These are phyloP conservation scores for Pseudoturritis turrita DNA, from an alignment of 345 rosid genomes.

Conservation along the genomic window DNA sequence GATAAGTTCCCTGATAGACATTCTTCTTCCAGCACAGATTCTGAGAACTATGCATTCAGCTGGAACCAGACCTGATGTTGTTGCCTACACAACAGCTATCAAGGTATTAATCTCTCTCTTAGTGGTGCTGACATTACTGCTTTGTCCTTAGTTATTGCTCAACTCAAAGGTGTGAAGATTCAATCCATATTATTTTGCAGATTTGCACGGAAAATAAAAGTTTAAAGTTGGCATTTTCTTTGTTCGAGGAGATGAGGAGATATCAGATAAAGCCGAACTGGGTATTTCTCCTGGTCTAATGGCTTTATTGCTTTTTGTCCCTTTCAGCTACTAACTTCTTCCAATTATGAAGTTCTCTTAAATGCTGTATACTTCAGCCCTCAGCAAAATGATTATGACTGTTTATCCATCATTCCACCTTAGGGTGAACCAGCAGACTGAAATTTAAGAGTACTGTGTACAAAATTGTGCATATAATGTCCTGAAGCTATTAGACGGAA, in stretches of 20 bases:
- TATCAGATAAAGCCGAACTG: conserved; percentile 65
- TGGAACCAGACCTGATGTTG: conserved; percentile 78
- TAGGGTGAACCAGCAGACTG: not conserved
- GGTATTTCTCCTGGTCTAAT: conserved; percentile 41
- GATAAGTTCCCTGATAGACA: conserved; percentile 25
- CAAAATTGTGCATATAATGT: not conserved
- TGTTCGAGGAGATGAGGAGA: conserved; percentile 83
- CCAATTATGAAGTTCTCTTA: not conserved
- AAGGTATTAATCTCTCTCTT: conserved; percentile 49
- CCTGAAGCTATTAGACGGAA: not conserved
- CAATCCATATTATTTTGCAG: conserved; percentile 36
- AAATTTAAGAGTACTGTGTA: not conserved
- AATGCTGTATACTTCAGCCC: not conserved
- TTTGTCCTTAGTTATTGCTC: not conserved
- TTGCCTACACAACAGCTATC: conserved; percentile 88
- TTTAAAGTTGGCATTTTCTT: conserved; percentile 66
- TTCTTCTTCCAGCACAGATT: conserved; percentile 56
- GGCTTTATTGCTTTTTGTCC: not conserved
- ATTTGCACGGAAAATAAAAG: conserved; percentile 60
- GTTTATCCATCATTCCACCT: not conserved
- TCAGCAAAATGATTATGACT: not conserved
- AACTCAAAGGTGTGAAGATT: conserved; percentile 20
- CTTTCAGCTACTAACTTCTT: not conserved
- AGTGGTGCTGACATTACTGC: not conserved
- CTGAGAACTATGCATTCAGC: conserved; percentile 65